Evolutionary conservation across 1,284 basidiomycete genomes (phyloP), one percentile per base, ranked within the genome.

Genomic region (Ustilago cynodontis): DNA sequence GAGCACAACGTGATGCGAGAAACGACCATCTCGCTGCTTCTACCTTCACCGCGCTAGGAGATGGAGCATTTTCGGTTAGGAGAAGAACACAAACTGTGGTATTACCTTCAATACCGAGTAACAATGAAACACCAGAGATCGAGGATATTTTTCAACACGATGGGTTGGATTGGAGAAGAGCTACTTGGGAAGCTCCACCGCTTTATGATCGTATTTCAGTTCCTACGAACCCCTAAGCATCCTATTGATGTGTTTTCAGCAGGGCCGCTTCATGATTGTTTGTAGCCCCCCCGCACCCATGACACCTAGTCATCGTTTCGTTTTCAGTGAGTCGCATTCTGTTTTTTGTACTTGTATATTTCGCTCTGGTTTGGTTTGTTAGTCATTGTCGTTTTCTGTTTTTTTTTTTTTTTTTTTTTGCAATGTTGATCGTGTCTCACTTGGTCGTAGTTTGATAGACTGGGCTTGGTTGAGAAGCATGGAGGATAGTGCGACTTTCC

Each of bases 121-220:
- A 33, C 39, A 59, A 59, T 29, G 69, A 71, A 18, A 28, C 65
- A 43, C 58, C 70, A 41, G 70, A 72, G n/a, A 69, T 77, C 49
- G 49, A 74, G 16, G 76, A 78, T 35, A 68, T 78, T 49, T 61
- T 78, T 24, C 66, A 74, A 49, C 60, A 78, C 65, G 76, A 78
- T 29, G 76, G 76, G 3, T 20, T 68, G 59, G 76, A 78, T 64
- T 78, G 76, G 76, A 59, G 71, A 35, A 54, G 76, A n/a, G 59
- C 68, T 1, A 69, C 68, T 4, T 78, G 71, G 68, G 76, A 78
- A 61, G 68, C 67, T 18, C 72, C 76, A 31, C 76, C 76, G 3
- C 49, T 78, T 41, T 78, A 78, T 45, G 58, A 56, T 54, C 64
- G 45, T 13, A 33, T 39, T n/a, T 26, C 18, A 43, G 16, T 57